Evolutionary conservation across 352 stramenopile species (phyloP).

Genomic region (Plasmopara viticola): DNA sequence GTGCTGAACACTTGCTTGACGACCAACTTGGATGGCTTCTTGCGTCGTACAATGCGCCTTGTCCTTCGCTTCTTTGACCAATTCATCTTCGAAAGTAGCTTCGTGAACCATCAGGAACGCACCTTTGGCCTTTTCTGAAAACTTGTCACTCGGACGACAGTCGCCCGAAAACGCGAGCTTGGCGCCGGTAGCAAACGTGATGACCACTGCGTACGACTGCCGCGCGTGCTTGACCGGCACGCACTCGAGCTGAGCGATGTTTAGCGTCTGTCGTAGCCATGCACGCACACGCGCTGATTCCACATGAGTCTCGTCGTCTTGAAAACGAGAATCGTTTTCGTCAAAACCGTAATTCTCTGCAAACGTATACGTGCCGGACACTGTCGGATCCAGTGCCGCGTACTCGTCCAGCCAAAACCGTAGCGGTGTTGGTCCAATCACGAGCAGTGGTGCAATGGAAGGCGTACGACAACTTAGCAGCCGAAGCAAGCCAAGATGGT

Average conservation of each 20-base stretch:
- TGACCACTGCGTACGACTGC: conserved; percentile 87
- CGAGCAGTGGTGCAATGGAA: conserved; percentile 62
- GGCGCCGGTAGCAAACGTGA: conserved; percentile 58
- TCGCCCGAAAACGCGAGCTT: conserved; percentile 94
- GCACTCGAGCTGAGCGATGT: conserved; percentile 48
- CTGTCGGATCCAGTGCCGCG: conserved; percentile 55
- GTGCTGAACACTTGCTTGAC: conserved; percentile 67
- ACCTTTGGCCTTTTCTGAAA: conserved; percentile 46
- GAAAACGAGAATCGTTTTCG: conserved; percentile 25
- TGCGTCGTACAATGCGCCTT: conserved; percentile 94
- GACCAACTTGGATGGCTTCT: conserved; percentile 87
- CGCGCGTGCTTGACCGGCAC: conserved; percentile 86
- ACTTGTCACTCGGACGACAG: conserved; percentile 83
- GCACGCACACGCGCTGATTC: conserved; percentile 31
- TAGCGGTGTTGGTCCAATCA: conserved; percentile 89
- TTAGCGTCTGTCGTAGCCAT: conserved; percentile 36
- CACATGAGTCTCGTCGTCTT: conserved; percentile 21
- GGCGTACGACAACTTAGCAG: conserved; percentile 74
- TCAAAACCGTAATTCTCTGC: conserved; percentile 86
- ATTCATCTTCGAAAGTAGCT: conserved; percentile 95
- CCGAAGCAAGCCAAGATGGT: conserved; percentile 92
- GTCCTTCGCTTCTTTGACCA: conserved; percentile 87
- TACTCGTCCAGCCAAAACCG: conserved; percentile 92
- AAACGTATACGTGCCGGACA: conserved; percentile 85
- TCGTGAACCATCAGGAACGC: conserved; percentile 94